phyloP scores from a whole-genome alignment of 2,329 filamentous ascomycete genomes.

The Phialophora verrucosa region DNA sequence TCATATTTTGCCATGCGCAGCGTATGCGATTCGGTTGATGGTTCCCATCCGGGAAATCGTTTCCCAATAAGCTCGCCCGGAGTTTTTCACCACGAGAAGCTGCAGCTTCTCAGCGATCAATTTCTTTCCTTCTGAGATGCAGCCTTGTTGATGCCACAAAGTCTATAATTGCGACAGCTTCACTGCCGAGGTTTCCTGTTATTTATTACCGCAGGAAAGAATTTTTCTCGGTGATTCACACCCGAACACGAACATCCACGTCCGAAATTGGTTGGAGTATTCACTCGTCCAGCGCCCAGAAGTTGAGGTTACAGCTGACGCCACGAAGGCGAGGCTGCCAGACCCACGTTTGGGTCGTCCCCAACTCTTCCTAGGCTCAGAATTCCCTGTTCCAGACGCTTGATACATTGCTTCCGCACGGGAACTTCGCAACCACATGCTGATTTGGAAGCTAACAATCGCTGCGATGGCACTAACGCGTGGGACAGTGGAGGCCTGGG shows the following conservation, averaged over 20 bases:
- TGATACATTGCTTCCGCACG: slow-evolving; percentile 1
- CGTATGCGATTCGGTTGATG: not conserved
- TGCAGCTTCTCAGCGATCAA: not conserved
- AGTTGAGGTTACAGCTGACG: slow-evolving; percentile 17
- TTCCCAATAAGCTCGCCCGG: not conserved
- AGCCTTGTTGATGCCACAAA: not conserved
- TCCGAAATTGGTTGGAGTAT: not conserved
- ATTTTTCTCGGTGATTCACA: not conserved
- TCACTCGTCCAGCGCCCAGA: slow-evolving; percentile 3
- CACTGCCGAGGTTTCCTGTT: not conserved
- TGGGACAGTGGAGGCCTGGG: slow-evolving; percentile 7
- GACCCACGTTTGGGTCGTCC: not conserved
- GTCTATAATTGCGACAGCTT: not conserved
- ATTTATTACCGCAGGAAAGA: not conserved
- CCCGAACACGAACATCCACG: not conserved
- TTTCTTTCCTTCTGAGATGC: not conserved
- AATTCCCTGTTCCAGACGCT: not conserved
- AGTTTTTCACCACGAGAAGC: not conserved
- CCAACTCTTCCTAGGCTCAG: not conserved
- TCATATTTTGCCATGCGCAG: not conserved
- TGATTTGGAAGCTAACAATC: slow-evolving; percentile 2
- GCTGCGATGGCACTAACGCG: slow-evolving; percentile 14
- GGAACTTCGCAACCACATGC: slow-evolving; percentile 17
- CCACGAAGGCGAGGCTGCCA: slow-evolving; percentile 10
- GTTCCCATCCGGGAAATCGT: not conserved